Evolutionary conservation across 345 rosid species (phyloP), one percentile per base, ranked within the genome.

Genomic region (Ceriops tagal): DNA sequence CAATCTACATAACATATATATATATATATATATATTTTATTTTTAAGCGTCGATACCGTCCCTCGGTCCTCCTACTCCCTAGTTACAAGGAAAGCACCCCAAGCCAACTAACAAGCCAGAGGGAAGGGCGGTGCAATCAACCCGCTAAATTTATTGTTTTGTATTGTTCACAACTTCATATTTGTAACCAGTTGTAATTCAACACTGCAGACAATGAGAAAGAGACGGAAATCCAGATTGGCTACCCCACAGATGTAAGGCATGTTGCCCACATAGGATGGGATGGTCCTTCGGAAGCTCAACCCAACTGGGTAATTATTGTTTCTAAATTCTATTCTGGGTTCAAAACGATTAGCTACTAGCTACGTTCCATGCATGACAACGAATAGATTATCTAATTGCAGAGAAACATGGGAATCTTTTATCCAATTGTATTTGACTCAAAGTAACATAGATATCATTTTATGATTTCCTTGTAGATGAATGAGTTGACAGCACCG

Each of bases 231-330:
- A 89, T 91, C 84, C 74, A 81, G 72, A 93, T 91, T 61, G 98
- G 98, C 53, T 55, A 39, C 65, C 98, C 98, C 43, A 93, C 98
- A 6, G 96, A 93, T 66, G 97, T 93, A 80, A 93, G 89, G 75
- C 98, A 93, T 73, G 92, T 93, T 9, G 91, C 98, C 34, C 98
- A 93, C 66, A 91, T 93, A 37, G 98, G 98, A 71, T 87, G 87
- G 89, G 97, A 93, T 53, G 73, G 74, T 5, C 73, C 77, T 26
- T 69, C 80, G 3, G 61, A 60, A 32, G 62, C 27, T 62, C 57
- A 62, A 0, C 77, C 77, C 11, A 56, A 72, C 72, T 74, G 77
- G 77, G 77, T 74, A 74, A 43, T 59, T 52, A 8, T 16, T 37
- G 9, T 35, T 63, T 43, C 49, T 13, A 39, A 9, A 11, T 39